Base-by-base conservation (phyloP, 1,139 yeast genomes). In the Keqinozyma sinolaborantium region DNA sequence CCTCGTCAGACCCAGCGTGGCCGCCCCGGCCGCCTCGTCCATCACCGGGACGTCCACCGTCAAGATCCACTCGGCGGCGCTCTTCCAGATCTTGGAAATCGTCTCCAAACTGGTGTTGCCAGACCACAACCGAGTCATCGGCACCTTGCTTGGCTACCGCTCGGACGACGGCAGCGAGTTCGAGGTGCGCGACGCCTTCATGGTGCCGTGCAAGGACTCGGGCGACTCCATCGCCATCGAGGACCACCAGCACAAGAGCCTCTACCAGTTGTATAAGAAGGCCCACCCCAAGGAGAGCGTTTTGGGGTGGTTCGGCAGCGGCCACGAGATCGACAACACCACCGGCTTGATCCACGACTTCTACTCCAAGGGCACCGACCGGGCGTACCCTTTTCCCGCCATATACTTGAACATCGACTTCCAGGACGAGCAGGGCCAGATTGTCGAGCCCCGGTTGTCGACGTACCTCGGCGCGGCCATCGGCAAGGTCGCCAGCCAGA, bases 261-360 rank as follows among this genome's bases (percentile, higher is more conserved):
- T 84, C 60, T 83, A 70, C 58, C 82, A 79, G 48, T 67, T 87
- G 51, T 80, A 84, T 60, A 83, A 82, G 60, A 79, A 78, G 52
- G 81, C 94, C 24, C 83, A 81, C 56, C 92, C 94, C 35, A 83
- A 83, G 54, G 86, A 82, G 47, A 70, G 73, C 31, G 84, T 87
- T 34, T 73, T 87, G 36, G 96, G 96, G 35, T 87, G 96, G 96
- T 86, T 84, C 58, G 84, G 94, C 32, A 80, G 90, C 23, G 64
- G 77, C 26, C 49, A 44, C 29, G 73, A 70, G 43, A 74, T 87
- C 43, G 90, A 84, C 60, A 73, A 79, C 39, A 75, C 83, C 53
- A 79, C 94, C 16, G 85, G 86, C n/a, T 72, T 87, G 46, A 79
- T 87, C 50, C 95, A 87, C 55, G 94, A 83, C 52, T 83, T 86